Conservation (phyloP, 73 alveolate genomes). For the Tetrahymena elliotti region DNA sequence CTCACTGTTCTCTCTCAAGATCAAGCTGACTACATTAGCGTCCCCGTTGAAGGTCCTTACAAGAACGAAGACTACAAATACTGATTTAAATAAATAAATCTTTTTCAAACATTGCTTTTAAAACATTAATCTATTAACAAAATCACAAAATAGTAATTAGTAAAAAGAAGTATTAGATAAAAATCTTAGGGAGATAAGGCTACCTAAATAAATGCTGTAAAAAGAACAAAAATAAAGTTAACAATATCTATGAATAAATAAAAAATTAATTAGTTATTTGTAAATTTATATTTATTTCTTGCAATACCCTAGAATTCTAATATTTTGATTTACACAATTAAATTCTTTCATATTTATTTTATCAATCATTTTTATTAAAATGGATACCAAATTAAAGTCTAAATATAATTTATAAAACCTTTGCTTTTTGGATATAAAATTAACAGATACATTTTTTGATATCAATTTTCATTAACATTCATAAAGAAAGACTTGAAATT, state of each 20-base stretch:
- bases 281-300: not conserved
- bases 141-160: not conserved
- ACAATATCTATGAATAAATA: not conserved
- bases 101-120: not conserved
- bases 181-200: not conserved
- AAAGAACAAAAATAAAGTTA: not conserved
- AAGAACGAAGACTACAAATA: conserved; percentile 82
- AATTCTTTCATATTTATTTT: not conserved
- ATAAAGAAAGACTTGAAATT: no score
- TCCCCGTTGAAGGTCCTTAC: conserved; percentile 76
- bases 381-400: not conserved
- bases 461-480: no score
- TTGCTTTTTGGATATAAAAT: not conserved
- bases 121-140: not conserved
- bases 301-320: not conserved
- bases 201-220: not conserved
- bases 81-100: conserved; percentile 37
- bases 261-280: not conserved
- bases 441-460: not conserved
- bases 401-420: not conserved
- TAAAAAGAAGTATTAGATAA: not conserved
- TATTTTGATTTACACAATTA: not conserved
- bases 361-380: not conserved
- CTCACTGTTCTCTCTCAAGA: conserved; percentile 76
- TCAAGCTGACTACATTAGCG: conserved; percentile 89